phyloP scores from a whole-genome alignment of 352 stramenopile genomes.

The Achlya hypogyna region DNA sequence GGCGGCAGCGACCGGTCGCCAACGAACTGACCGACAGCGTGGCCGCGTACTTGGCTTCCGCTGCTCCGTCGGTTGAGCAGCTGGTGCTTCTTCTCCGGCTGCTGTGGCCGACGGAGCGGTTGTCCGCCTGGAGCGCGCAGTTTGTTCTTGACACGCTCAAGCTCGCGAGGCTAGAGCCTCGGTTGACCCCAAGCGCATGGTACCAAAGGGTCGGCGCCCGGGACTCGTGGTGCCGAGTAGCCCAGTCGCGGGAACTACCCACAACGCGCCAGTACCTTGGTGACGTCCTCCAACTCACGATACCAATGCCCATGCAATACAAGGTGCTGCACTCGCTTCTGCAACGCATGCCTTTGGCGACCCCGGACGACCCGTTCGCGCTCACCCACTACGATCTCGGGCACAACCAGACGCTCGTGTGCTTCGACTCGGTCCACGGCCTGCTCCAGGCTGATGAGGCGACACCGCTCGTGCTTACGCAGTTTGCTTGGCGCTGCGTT shows the following conservation, averaged over 20 bases:
- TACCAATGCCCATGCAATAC: not conserved
- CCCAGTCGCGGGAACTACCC: not conserved
- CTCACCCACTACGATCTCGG: not conserved
- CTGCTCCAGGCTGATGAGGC: not conserved
- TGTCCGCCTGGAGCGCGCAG: not conserved
- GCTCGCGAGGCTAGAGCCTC: not conserved
- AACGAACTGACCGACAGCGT: not conserved
- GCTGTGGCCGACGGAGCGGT: not conserved
- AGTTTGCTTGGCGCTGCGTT: not conserved
- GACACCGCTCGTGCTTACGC: not conserved
- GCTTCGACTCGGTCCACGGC: not conserved
- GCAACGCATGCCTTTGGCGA: not conserved
- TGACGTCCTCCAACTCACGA: not conserved
- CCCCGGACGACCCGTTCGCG: not conserved
- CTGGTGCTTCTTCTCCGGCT: not conserved
- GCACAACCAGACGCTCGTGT: not conserved
- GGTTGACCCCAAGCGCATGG: not conserved
- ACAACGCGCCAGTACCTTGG: not conserved
- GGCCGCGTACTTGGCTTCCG: not conserved
- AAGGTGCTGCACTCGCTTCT: constrained; percentile 5
- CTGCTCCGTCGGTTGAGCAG: not conserved
- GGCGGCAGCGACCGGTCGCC: not conserved
- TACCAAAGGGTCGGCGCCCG: not conserved
- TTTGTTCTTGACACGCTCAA: not conserved
- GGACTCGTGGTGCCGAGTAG: too few species aligned